Evolutionary conservation across 306 rosid genomes (phyloP), one percentile per base, ranked within the genome.

Genomic region (Senna siamea): DNA sequence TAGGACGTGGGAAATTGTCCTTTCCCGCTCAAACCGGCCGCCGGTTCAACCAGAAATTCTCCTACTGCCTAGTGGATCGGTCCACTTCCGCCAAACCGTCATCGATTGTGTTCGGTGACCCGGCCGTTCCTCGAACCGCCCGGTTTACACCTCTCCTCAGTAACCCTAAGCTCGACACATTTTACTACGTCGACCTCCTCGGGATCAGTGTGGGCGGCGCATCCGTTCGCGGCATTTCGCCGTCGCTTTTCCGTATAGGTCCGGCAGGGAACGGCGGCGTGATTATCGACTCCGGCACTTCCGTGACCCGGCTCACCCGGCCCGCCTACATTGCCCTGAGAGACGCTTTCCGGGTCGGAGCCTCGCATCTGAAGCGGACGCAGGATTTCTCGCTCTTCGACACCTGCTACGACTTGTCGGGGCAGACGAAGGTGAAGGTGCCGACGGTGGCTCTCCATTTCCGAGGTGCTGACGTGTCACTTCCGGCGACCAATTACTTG

Each of bases 21-120:
- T 89, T 89, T 57, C 92, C 90, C 0, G 34, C 70, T 7, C 96
- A 87, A 76, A 48, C 86, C 30, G 96, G 96, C 0, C 11, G 32
- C 17, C 84, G 56, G 17, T 89, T 87, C 77, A 82, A 70, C 77
- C 66, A 40, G 69, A 89, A 89, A 40, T 89, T 89, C 81, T 89
- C 96, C 0, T 89, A 89, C 79, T 89, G 96, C 48, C 26, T 89
- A n/a, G 92, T 83, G n/a, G 96, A 89, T 78, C 82, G 92, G n/a
- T 79, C 92, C 14, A 65, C 90, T 6, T 77, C 92, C 9, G 65
- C 92, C 14, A 83, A 71, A 46, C 96, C 92, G 19, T 85, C 90
- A 5, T 87, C 89, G 0, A 66, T 85, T 9, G 87, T 89, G 2
- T 89, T 89, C 19, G 96, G 96, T 0, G 81, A 85, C 61, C 4